These are phyloP conservation scores for Tricholoma matsutake DNA, from an alignment of 768 basidiomycete genomes.

Conservation along the genomic window DNA sequence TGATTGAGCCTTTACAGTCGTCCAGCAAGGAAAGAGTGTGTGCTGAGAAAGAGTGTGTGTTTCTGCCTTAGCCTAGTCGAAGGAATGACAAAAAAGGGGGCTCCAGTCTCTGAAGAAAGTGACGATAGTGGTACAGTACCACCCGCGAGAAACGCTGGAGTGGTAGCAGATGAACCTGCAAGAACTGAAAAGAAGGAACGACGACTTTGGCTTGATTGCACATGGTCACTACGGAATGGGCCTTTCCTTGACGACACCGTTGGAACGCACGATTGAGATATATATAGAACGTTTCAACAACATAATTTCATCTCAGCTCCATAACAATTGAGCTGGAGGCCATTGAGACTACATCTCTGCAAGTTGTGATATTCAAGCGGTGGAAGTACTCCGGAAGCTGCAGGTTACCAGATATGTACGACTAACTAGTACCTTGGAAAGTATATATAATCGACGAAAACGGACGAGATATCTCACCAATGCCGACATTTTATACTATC, in stretches of 20 bases:
- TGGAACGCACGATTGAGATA: not conserved
- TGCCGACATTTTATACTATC: not conserved
- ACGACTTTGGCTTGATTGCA: not conserved
- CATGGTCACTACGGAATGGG: not conserved
- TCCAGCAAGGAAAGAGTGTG: slow-evolving; percentile 8
- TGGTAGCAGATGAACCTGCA: not conserved
- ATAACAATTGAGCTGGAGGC: no score
- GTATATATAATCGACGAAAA: not conserved
- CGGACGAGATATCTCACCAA: not conserved
- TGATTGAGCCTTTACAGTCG: not conserved
- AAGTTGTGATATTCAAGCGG: no score
- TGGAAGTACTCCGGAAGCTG: no score
- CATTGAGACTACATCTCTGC: no score
- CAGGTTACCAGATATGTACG: no score
- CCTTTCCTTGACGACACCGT: not conserved
- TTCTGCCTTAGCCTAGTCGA: not conserved
- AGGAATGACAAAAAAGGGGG: not conserved
- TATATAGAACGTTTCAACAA: no score
- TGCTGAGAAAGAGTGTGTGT: slow-evolving; percentile 10
- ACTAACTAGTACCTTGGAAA: not conserved
- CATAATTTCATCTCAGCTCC: no score
- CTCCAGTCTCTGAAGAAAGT: not conserved
- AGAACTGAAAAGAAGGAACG: not conserved
- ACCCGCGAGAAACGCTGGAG: not conserved
- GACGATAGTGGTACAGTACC: not conserved